phyloP scores from a whole-genome alignment of 306 rosid species.

The Purshia tridentata region DNA sequence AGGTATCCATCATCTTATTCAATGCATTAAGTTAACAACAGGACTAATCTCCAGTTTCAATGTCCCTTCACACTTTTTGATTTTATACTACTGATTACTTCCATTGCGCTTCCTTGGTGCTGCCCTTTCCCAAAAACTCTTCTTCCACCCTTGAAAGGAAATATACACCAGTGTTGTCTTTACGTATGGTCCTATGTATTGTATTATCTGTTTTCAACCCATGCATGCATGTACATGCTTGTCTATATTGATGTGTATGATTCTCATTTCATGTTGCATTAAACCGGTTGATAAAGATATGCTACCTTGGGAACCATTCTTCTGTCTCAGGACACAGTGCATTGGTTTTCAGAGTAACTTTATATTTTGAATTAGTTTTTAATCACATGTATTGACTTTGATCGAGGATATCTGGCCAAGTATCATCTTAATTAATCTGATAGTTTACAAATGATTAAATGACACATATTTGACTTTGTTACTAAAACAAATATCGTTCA shows the following conservation, averaged over 20 bases:
- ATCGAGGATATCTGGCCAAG: neutral
- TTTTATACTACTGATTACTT: neutral
- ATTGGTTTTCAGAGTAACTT: neutral
- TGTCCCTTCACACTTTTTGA: no score
- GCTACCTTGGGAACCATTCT: neutral
- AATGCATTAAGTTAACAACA: neutral
- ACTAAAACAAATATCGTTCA: neutral
- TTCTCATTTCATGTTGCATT: neutral
- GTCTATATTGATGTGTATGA: neutral
- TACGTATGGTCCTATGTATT: neutral
- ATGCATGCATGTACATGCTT: neutral
- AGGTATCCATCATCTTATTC: constrained; percentile 40
- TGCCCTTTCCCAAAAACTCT: neutral
- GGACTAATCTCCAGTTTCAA: no score
- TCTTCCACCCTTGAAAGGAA: neutral
- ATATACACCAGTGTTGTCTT: neutral
- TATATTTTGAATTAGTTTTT: neutral
- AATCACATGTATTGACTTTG: neutral
- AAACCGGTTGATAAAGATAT: neutral
- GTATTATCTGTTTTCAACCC: neutral
- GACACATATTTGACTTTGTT: neutral
- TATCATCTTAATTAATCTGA: neutral
- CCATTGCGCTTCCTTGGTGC: neutral
- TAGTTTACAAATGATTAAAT: neutral
- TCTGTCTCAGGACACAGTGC: neutral